Evolutionary conservation across 2,329 filamentous ascomycete species (phyloP), one percentile per base, ranked within the genome.

Genomic region (Xylaria sp.): DNA sequence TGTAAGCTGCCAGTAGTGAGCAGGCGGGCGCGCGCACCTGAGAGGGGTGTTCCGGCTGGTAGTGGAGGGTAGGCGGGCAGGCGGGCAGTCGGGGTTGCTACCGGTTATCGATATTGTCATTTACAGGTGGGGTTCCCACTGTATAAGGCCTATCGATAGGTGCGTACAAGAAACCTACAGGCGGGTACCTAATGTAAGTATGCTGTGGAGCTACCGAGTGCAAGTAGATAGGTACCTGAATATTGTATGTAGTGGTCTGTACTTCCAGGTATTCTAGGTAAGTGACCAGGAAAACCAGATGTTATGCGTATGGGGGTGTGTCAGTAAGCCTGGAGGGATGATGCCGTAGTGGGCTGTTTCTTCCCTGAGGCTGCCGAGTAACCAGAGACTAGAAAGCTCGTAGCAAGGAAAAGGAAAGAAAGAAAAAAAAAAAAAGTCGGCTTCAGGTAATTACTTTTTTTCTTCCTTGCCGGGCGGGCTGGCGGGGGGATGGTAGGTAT

Each of bases 121-220:
- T 64, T 28, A 57, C 56, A 46, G 39, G 23, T 13, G 55, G 33
- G 39, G 39, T 25, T 48, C 36, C 66, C 43, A 57, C 56, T 65
- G 51, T 61, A 65, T 31, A 43, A 33, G 55, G 39, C 62, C 56
- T 71, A 69, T 71, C 64, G 67, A 71, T 71, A 63, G 28, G 52
- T 51, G 36, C 23, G 20, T 36, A 55, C 51, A 18, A 54, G 28
- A 15, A 10, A 54, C 25, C 51, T 54, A 54, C 41, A 46, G 41
- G 41, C 41, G 18, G 41, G 6, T 28, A 28, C 28, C 28, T 28
- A 28, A 28, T 28, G 28, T 28, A 28, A 4, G 41, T 46, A 20
- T 46, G 41, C 41, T 46, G 41, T 8, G 18, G 41, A 43, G 41
- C 12, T 43, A 43, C 13, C 13, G 41, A 18, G 41, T 43, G 12